Evolutionary conservation across 2,329 filamentous ascomycete genomes (phyloP).

Genomic region (Pseudogymnoascus sp.): DNA sequence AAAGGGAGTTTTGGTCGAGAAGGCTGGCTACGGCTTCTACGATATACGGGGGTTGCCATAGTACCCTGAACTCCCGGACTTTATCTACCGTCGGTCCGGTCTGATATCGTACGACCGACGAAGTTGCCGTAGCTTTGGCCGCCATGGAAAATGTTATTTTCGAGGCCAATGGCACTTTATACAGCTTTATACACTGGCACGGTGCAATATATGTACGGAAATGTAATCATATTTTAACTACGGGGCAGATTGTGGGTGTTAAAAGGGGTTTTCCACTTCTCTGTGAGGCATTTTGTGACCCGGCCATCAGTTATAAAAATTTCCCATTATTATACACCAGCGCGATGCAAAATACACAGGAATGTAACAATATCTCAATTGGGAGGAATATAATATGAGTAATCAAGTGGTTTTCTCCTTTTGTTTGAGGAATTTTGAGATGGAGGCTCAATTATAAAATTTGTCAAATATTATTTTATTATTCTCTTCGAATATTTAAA

Average conservation of each 20-base stretch:
- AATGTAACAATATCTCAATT: neutral
- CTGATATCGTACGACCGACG: constrained; percentile 9
- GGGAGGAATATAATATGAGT: neutral
- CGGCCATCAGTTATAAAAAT: neutral
- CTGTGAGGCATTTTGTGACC: neutral
- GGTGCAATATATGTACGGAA: neutral
- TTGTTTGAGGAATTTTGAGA: neutral
- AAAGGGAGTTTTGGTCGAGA: neutral
- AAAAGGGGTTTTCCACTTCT: neutral
- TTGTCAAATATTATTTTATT: neutral
- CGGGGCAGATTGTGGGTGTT: neutral
- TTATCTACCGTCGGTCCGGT: constrained; percentile 7
- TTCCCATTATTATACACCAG: neutral
- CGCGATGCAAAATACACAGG: neutral
- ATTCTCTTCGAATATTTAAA: neutral
- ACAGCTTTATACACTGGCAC: neutral
- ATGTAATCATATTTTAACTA: neutral
- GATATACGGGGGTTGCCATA: constrained; percentile 2
- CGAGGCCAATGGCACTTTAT: constrained; percentile 2
- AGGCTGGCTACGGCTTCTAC: neutral
- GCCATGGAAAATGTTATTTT: neutral
- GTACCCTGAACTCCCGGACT: constrained; percentile 5
- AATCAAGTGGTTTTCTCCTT: no score
- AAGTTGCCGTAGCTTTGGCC: constrained; percentile 5
- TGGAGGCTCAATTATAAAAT: neutral